phyloP scores from a whole-genome alignment of 257 asterid genomes.

The Nicotiana tomentosiformis region DNA sequence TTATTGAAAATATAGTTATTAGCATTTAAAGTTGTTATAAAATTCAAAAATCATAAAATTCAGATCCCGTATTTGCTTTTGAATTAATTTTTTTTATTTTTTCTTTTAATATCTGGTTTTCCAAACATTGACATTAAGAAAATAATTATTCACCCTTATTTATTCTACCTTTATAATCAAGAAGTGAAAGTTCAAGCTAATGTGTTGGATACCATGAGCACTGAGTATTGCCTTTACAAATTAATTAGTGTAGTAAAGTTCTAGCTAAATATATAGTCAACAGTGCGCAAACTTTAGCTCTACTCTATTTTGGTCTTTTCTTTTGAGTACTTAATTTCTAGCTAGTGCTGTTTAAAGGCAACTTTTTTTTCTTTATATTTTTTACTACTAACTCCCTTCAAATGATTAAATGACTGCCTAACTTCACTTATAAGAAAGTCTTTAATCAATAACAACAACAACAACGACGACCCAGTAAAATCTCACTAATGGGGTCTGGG shows the following conservation, averaged over 20 bases:
- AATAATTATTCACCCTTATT: background rate
- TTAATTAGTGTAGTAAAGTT: background rate
- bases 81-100: no score
- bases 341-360: constrained; percentile 4
- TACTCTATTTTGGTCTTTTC: no score
- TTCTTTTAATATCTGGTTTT: no score
- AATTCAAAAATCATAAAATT: no score
- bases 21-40: no score
- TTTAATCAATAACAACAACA: background rate
- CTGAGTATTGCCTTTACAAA: background rate
- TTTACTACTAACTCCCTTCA: background rate
- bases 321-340: background rate
- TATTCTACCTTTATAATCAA: background rate
- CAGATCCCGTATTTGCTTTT: no score
- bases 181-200: background rate
- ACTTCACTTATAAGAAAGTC: background rate
- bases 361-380: background rate
- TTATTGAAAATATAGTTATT: no score
- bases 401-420: background rate
- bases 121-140: no score
- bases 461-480: no score
- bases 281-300: background rate
- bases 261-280: no score
- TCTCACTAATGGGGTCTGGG: no score
- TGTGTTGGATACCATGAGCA: background rate